phyloP scores from a whole-genome alignment of 805 yeast species.

The Wickerhamiella vanderwaltii region DNA sequence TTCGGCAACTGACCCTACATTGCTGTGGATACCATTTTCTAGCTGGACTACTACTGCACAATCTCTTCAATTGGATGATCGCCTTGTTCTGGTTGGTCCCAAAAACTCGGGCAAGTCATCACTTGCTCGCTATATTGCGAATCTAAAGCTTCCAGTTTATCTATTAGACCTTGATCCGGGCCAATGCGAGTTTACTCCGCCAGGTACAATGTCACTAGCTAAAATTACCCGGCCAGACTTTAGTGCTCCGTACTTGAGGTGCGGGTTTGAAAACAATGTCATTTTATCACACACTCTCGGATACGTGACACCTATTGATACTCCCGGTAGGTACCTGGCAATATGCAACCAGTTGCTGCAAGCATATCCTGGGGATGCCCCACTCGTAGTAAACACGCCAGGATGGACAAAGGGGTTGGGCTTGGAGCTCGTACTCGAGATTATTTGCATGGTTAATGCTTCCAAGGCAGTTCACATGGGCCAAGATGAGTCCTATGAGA shows the following conservation, averaged over 20 bases:
- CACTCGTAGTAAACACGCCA: constrained; percentile 61
- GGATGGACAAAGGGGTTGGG: constrained; percentile 93
- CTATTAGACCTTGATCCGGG: constrained; percentile 80
- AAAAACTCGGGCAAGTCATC: constrained; percentile 81
- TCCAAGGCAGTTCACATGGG: constrained; percentile 47
- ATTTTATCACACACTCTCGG: constrained; percentile 41
- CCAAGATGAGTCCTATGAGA: constrained; percentile 26
- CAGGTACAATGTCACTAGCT: constrained; percentile 55
- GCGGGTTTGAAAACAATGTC: constrained; percentile 17
- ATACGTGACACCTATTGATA: constrained; percentile 52
- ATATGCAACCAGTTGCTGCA: constrained; percentile 34
- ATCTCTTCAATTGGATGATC: background rate
- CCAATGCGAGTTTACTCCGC: constrained; percentile 65
- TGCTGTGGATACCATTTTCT: constrained; percentile 4
- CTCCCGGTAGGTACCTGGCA: constrained; percentile 43
- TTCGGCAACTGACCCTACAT: background rate
- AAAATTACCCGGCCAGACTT: constrained; percentile 24
- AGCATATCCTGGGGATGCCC: constrained; percentile 23
- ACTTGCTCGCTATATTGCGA: constrained; percentile 34
- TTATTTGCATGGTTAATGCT: constrained; percentile 36
- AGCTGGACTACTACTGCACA: background rate
- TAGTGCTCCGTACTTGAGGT: constrained; percentile 31
- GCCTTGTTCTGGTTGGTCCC: constrained; percentile 42
- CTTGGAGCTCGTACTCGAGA: constrained; percentile 42
- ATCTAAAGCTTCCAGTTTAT: constrained; percentile 28